Base-by-base conservation (phyloP, 2,329 filamentous ascomycete species). In the Diaporthe ampelina region DNA sequence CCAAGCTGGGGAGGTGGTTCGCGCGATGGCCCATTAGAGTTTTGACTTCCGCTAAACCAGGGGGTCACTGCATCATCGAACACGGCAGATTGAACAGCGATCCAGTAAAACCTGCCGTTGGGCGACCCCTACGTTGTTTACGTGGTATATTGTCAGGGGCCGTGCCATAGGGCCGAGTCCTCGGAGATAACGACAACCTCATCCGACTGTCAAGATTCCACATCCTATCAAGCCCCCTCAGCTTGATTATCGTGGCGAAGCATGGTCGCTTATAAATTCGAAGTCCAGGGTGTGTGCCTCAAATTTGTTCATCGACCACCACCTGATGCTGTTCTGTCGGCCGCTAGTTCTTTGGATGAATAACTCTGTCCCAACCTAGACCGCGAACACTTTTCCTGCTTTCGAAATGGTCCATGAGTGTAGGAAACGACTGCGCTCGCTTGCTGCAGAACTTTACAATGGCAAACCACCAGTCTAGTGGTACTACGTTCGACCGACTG, bases 51-150 rank as follows among this genome's bases (percentile, higher is more conserved):
- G 63, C 63, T 54, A 68, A 68, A 40, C 3, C 48, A 9, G n/a
- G 48, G 63, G 52, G 48, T 68, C 45, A 68, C 54, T 68, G 63
- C 63, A 68, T 68, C 48, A 68, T 68, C 32, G 63, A 54, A 54
- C 45, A 52, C 32, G 48, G 63, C 63, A 68, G 37, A 52, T 67
- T 21, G 19, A 67, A 24, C 50, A 67, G 63, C 40, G 54, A 40
- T 13, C 37, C 37, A 40, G 37, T 13, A 13, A 40, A 52, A 11
- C n/a, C 21, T 5, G 45, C 29, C 63, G 29, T 52, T 52, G 13
- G 29, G n/a, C 3, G 35, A 29, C 37, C 37, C 37, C 9, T 45
- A 11, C 21, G 24, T 26, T 67, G 15, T 52, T 24, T 19, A 11
- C 21, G 45, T 50, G 45, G 21, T 50, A n/a, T 50, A 1, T 29